Evolutionary conservation across 2,329 filamentous ascomycete species (phyloP).

Genomic region (Fusarium acutatum): DNA sequence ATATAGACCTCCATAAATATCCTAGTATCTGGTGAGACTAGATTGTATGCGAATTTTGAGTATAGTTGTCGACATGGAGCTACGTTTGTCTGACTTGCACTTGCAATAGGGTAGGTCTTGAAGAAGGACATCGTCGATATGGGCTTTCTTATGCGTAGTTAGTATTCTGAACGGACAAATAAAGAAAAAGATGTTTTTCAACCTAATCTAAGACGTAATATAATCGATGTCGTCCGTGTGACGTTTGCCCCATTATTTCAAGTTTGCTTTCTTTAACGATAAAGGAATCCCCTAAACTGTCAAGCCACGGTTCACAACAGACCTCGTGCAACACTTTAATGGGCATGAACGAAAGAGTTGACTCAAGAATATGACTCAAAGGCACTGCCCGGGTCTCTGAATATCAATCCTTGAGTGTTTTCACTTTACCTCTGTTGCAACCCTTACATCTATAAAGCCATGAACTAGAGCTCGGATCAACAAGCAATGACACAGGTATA

Average conservation of each 20-base stretch:
- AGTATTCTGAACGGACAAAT: neutral
- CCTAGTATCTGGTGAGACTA: too few relatives aligned
- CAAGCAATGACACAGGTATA: neutral
- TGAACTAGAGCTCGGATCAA: neutral
- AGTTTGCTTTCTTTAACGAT: too few relatives aligned
- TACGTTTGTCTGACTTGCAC: neutral
- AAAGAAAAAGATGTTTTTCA: neutral
- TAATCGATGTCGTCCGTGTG: neutral
- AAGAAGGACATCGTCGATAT: neutral
- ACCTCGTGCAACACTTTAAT: neutral
- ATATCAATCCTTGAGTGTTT: too few relatives aligned
- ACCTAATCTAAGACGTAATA: neutral
- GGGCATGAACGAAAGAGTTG: neutral
- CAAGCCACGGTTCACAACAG: neutral
- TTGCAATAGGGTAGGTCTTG: neutral
- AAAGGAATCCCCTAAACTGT: accelerated
- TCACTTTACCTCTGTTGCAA: neutral
- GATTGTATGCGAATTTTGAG: accelerated
- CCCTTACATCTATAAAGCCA: neutral
- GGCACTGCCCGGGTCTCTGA: accelerated
- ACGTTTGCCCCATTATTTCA: neutral
- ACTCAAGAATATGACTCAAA: neutral
- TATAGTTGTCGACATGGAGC: neutral
- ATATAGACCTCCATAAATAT: too few relatives aligned
- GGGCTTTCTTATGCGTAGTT: neutral